Evolutionary conservation across 1,284 basidiomycete genomes (phyloP), one percentile per base, ranked within the genome.

Genomic region (Ceratobasidium sp.): DNA sequence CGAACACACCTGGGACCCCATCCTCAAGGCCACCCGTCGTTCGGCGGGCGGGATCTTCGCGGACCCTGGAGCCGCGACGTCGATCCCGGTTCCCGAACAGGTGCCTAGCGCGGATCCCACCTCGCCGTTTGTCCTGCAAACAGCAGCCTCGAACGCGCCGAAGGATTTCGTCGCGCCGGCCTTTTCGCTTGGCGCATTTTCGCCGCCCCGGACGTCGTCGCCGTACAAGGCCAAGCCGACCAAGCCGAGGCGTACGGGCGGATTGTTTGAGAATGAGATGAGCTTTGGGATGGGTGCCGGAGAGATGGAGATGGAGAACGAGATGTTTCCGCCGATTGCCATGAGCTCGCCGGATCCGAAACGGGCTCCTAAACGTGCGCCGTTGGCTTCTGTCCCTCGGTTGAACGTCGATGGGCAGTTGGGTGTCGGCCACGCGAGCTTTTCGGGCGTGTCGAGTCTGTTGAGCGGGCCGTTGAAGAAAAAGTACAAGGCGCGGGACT

Each of bases 391-490:
- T 10, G 42, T 60, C 2, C 58, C 55, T 49, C 63, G 67, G 26
- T 15, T 69, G 26, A 69, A 66, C 10, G 60, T 76, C 12, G 53
- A 55, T 5, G 18, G 40, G 4, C 72, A 7, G 4, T 15, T 28
- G 3, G 49, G 56, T 12, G 44, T 49, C 33, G 72, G 72, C 33
- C 49, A 76, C 28, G 72, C 46, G 7, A 75, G 60, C 28, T 75
- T 75, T 39, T 75, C 72, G 28, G 72, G 72, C 9, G 72, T 75
- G 7, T 75, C 72, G 49, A 75, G 72, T 26, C 28, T 75, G 42
- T 60, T 86, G n/a, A 85, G 85, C 20, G 79, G 82, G 60, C 80
- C 86, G 42, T 83, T 83, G 20, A 86, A 86, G 80, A 85, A 86
- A 80, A 84, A 84, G 80, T 83, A 83, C 33, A 80, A 80, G 40